A percentile compares a stretch with the other conserved stretches of the same genome.
Evolutionary conservation across 2,329 filamentous ascomycete species (phyloP).

Genomic region (Periconia digitata): DNA sequence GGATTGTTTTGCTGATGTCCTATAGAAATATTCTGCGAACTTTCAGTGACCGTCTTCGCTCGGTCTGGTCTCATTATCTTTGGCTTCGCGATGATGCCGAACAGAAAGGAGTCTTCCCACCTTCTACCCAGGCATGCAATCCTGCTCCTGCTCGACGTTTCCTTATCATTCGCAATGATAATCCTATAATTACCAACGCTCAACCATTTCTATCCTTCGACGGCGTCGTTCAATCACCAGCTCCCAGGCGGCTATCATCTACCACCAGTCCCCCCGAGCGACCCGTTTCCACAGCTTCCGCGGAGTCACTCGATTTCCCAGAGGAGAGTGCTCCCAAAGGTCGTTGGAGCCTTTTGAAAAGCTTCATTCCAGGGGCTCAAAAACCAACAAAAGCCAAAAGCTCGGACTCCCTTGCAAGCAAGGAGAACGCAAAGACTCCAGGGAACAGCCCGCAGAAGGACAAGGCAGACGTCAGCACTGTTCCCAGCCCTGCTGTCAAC

Average conservation of each 20-base stretch:
- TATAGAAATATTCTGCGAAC: slow-evolving; percentile 68
- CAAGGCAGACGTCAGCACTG: slow-evolving; percentile 6
- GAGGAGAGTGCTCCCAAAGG: slow-evolving; percentile 52
- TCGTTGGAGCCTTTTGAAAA: slow-evolving; percentile 65
- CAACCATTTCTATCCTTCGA: slow-evolving; percentile 65
- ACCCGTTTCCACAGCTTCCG: slow-evolving; percentile 31
- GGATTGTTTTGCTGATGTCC: slow-evolving; percentile 15
- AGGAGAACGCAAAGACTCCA: slow-evolving; percentile 26
- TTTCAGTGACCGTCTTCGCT: slow-evolving; percentile 68
- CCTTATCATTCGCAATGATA: slow-evolving; percentile 84
- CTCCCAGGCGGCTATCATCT: slow-evolving; percentile 36
- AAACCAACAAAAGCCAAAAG: slow-evolving; percentile 47
- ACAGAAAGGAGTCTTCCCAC: slow-evolving; percentile 55
- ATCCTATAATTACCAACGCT: slow-evolving; percentile 54
- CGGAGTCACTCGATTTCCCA: slow-evolving; percentile 36
- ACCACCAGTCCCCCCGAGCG: slow-evolving; percentile 27
- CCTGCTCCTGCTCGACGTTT: slow-evolving; percentile 84
- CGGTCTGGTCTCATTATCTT: slow-evolving; percentile 77
- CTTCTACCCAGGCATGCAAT: slow-evolving; percentile 78
- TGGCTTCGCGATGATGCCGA: slow-evolving; percentile 71
- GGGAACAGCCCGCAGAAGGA: slow-evolving; percentile 9
- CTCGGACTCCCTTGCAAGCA: slow-evolving; percentile 20
- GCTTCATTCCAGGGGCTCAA: slow-evolving; percentile 58
- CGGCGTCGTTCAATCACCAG: slow-evolving; percentile 52
- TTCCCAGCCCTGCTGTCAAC: slow-evolving; percentile 7